These are phyloP conservation scores for Chenopodium berlandieri DNA, from an alignment of 148 eudicot species.

Conservation along the genomic window DNA sequence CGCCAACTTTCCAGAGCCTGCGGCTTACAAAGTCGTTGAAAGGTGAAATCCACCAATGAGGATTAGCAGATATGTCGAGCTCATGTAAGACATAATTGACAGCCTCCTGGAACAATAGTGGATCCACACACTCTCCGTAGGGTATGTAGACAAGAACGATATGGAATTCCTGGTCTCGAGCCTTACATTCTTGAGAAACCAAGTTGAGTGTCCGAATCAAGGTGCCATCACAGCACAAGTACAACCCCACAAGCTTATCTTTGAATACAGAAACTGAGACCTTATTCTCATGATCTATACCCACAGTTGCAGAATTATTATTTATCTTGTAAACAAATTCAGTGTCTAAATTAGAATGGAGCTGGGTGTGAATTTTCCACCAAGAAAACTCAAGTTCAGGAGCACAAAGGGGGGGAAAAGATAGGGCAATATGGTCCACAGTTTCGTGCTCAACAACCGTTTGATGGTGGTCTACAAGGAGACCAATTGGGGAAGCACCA, in stretches of 20 bases:
- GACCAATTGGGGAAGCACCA: not conserved
- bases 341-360: not conserved
- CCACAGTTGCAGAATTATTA: too few relatives aligned
- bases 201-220: not conserved
- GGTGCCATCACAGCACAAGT: conserved; percentile 5
- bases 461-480: not conserved
- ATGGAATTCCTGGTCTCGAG: not conserved
- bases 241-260: conserved; percentile 16
- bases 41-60: conserved; percentile 12
- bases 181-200: not conserved
- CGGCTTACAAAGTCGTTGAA: not conserved
- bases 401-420: too few relatives aligned
- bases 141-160: conserved; percentile 1
- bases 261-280: not conserved
- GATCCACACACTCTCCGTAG: not conserved
- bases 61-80: not conserved
- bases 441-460: not conserved
- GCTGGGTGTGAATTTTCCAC: not conserved
- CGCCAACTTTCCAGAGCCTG: too few relatives aligned
- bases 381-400: too few relatives aligned
- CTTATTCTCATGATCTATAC: not conserved
- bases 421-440: too few relatives aligned
- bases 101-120: not conserved
- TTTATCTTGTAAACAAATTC: not conserved
- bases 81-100: not conserved